Evolutionary conservation across 495 filamentous ascomycete genomes (phyloP).

Genomic region (Hypoxylon fragiforme): DNA sequence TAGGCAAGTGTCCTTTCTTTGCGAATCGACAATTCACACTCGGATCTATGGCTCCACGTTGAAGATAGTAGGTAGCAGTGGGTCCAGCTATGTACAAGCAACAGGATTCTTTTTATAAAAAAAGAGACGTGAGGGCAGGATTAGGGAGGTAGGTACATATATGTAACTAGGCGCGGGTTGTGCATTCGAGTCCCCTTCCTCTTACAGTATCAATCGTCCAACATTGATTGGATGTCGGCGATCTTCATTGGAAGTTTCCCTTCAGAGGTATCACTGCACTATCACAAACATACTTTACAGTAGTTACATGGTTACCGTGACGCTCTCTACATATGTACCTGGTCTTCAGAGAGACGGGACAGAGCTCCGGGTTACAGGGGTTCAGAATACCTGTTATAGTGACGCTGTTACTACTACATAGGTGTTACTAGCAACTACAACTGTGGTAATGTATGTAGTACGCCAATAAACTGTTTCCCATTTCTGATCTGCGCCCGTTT

Average conservation of each 20-base stretch:
- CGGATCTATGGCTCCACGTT: conserved; percentile 29
- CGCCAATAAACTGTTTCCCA: too few species aligned
- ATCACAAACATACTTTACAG: conserved; percentile 12
- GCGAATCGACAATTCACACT: conserved; percentile 12
- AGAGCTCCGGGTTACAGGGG: conserved; percentile 26
- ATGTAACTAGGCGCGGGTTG: not conserved
- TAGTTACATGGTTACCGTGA: not conserved
- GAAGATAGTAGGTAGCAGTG: too few species aligned
- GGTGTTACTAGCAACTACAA: too few species aligned
- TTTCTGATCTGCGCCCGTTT: conserved; percentile 14
- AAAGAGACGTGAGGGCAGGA: not conserved
- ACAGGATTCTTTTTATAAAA: too few species aligned
- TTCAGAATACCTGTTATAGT: conserved; percentile 16
- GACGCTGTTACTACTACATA: too few species aligned
- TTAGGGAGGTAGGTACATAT: not conserved
- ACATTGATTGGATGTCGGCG: conserved; percentile 1
- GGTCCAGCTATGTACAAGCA: too few species aligned
- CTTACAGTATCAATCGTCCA: not conserved
- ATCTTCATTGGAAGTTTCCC: conserved; percentile 24
- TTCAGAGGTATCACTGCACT: conserved; percentile 13
- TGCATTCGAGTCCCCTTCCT: too few species aligned
- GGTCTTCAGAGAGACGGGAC: conserved; percentile 29
- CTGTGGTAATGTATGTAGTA: too few species aligned
- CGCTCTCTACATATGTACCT: too few species aligned
- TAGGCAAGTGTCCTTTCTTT: too few species aligned